A percentile compares a stretch with the other conserved stretches of the same genome.
phyloP scores from a whole-genome alignment of 2,329 filamentous ascomycete genomes.

The Fusarium clavum region DNA sequence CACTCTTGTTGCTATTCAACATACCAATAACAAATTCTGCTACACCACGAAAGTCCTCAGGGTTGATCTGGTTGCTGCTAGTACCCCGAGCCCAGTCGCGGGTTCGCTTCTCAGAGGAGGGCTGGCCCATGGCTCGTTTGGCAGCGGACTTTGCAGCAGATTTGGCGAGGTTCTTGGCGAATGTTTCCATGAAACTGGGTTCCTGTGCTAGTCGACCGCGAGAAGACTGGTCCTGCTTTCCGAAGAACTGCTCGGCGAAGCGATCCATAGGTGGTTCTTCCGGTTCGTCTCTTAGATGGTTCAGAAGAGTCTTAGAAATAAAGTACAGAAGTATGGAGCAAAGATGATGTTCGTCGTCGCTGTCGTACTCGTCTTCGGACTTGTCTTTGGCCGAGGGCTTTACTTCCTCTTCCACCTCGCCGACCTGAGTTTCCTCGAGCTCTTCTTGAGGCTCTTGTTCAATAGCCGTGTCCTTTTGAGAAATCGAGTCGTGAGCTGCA shows the following conservation, averaged over 20 bases:
- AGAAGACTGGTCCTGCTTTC: constrained; percentile 28
- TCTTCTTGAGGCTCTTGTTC: constrained; percentile 7
- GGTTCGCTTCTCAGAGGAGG: constrained; percentile 21
- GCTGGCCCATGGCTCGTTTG: constrained; percentile 39
- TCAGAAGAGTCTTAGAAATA: constrained; percentile 37
- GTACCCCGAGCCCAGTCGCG: constrained; percentile 16
- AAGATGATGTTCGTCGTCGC: constrained; percentile 37
- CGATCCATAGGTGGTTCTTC: constrained; percentile 34
- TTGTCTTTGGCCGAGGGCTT: background rate
- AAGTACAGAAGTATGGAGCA: constrained; percentile 40
- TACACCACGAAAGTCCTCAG: constrained; percentile 40
- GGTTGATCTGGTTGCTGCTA: constrained; percentile 29
- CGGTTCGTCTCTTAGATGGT: constrained; percentile 15
- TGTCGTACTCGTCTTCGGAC: constrained; percentile 24
- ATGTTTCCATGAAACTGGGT: constrained; percentile 40
- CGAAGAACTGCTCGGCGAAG: constrained; percentile 43
- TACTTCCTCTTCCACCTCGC: constrained; percentile 7
- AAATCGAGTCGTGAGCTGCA: constrained; percentile 29
- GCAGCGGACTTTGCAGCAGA: constrained; percentile 44
- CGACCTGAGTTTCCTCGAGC: constrained; percentile 3
- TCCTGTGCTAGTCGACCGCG: constrained; percentile 25
- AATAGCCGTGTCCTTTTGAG: constrained; percentile 8
- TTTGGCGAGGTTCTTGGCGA: constrained; percentile 42
- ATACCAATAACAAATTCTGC: constrained; percentile 44
- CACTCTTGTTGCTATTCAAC: constrained; percentile 25